These are phyloP conservation scores for Harringtonia lauricola DNA, from an alignment of 2,329 filamentous ascomycete genomes.

Conservation along the genomic window DNA sequence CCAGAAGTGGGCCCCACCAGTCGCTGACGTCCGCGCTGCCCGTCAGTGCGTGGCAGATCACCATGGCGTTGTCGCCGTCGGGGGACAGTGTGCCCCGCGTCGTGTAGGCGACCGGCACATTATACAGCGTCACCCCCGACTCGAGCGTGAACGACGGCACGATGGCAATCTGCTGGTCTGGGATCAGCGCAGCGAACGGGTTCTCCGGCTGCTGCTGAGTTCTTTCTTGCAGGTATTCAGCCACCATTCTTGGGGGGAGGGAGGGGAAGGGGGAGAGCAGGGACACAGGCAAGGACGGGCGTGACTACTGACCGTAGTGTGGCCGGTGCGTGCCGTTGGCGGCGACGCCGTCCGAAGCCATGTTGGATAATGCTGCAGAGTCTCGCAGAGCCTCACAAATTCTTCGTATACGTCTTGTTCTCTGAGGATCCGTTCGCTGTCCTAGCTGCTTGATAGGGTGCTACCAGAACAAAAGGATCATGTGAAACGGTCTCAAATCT, in stretches of 20 bases:
- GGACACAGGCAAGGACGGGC: background rate
- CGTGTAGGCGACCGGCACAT: constrained; percentile 62
- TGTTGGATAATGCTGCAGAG: background rate
- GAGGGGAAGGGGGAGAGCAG: background rate
- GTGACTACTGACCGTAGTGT: constrained; percentile 11
- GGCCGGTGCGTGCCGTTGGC: constrained; percentile 8
- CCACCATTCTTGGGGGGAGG: constrained; percentile 25
- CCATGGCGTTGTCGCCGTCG: constrained; percentile 55
- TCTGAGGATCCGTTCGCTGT: too few species aligned
- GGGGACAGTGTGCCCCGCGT: constrained; percentile 50
- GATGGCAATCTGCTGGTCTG: constrained; percentile 76
- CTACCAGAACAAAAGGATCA: too few species aligned
- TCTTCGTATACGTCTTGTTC: too few species aligned
- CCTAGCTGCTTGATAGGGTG: too few species aligned
- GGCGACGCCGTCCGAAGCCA: constrained; percentile 5
- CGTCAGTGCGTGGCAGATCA: constrained; percentile 75
- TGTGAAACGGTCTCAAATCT: too few species aligned
- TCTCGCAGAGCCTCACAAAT: too few species aligned
- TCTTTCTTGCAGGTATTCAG: constrained; percentile 60
- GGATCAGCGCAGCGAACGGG: constrained; percentile 76
- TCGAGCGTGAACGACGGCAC: constrained; percentile 88
- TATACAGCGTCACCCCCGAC: constrained; percentile 72
- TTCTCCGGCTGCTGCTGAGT: constrained; percentile 71
- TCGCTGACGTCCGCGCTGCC: constrained; percentile 76
- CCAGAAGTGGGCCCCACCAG: constrained; percentile 80